Conservation (phyloP, 108 stramenopile genomes). For the Cyclotella cryptica region DNA sequence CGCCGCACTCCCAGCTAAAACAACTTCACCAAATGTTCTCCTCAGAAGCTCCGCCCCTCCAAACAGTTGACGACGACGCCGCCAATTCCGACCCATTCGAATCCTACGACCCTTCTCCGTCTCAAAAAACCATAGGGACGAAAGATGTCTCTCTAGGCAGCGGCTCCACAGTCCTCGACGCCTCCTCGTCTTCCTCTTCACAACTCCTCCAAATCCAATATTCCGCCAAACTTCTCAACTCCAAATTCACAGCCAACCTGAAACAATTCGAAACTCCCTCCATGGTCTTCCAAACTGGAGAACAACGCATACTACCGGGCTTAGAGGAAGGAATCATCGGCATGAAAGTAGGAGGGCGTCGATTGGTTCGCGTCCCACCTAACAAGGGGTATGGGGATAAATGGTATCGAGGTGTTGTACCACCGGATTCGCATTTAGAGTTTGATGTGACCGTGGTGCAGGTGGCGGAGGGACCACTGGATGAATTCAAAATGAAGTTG, state of each 20-base stretch:
- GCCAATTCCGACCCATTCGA: slow-evolving; percentile 36
- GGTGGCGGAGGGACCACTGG: slow-evolving; percentile 40
- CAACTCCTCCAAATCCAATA: slow-evolving; percentile 50
- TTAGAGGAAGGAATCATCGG: slow-evolving; percentile 49
- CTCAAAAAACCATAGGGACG: slow-evolving; percentile 40
- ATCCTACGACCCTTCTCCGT: slow-evolving; percentile 22
- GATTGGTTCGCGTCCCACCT: slow-evolving; percentile 43
- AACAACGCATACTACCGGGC: slow-evolving; percentile 44
- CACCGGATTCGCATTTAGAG: slow-evolving; percentile 52
- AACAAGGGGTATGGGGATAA: slow-evolving; percentile 47
- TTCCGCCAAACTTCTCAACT: slow-evolving; percentile 36
- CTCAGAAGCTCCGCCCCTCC: slow-evolving; percentile 1
- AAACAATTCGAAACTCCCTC: slow-evolving; percentile 36
- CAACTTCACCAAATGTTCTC: not conserved
- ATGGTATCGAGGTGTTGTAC: slow-evolving; percentile 54
- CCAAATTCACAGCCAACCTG: slow-evolving; percentile 43
- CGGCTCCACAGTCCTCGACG: slow-evolving; percentile 29
- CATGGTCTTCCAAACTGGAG: slow-evolving; percentile 52
- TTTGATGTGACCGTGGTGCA: slow-evolving; percentile 37
- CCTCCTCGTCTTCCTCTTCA: not conserved
- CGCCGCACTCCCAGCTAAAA: not conserved
- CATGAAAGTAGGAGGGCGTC: slow-evolving; percentile 48
- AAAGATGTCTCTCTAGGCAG: slow-evolving; percentile 33
- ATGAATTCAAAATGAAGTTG: slow-evolving; percentile 51
- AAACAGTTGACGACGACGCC: not conserved